A percentile compares a stretch with the other conserved stretches of the same genome.
Evolutionary conservation across 1,284 basidiomycete species (phyloP).

Genomic region (Moesziomyces sp.): DNA sequence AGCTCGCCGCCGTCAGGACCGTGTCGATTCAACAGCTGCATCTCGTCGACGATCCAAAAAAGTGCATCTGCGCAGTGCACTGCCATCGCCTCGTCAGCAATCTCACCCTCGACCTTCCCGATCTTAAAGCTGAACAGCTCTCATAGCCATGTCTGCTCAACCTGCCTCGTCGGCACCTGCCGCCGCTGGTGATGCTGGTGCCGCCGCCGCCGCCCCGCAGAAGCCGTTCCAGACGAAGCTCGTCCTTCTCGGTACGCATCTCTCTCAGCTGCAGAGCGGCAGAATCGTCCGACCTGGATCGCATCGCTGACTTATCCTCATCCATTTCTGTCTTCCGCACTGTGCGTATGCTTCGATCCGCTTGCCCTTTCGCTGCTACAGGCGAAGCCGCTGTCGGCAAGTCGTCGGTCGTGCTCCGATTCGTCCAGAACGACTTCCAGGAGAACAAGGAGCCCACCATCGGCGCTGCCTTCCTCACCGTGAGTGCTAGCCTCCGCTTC

Average conservation of each 20-base stretch:
- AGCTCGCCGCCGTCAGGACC: background rate
- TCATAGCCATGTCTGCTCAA: constrained; percentile 26
- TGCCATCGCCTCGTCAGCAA: background rate
- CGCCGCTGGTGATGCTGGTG: constrained; percentile 19
- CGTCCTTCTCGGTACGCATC: constrained; percentile 58
- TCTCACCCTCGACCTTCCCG: background rate
- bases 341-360: background rate
- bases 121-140: background rate
- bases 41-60: background rate
- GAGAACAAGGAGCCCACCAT: constrained; percentile 98
- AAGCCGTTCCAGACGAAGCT: constrained; percentile 68
- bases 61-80: background rate
- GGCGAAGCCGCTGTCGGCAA: constrained; percentile 99
- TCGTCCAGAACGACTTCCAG: constrained; percentile 94
- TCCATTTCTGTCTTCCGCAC: background rate
- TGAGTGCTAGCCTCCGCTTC: constrained; percentile 18
- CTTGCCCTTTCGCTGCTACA: constrained; percentile 63
- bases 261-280: background rate
- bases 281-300: background rate
- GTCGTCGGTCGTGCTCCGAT: constrained; percentile 97
- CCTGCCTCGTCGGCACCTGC: constrained; percentile 13
- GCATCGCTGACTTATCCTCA: background rate
- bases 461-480: constrained; percentile 81
- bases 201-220: constrained; percentile 46
- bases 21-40: background rate